A percentile compares a stretch with the other conserved stretches of the same genome.
Evolutionary conservation across 352 stramenopile species (phyloP).

Genomic region (Pythium diclinum): DNA sequence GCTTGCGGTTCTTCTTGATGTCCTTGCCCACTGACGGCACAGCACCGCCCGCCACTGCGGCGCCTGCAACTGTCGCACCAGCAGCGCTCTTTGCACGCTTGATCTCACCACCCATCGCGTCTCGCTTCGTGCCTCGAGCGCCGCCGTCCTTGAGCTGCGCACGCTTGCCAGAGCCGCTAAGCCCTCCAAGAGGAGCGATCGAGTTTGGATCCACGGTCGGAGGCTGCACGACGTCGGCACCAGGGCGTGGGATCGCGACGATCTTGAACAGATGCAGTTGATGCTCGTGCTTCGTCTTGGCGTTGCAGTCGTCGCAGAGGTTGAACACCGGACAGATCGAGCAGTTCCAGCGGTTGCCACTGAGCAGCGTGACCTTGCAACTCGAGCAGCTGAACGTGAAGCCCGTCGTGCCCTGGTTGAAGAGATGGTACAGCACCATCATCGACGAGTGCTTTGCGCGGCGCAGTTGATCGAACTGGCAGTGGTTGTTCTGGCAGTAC

Average conservation of each 20-base stretch:
- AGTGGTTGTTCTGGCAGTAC: slow-evolving; percentile 89
- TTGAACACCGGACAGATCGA: slow-evolving; percentile 96
- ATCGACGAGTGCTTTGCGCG: slow-evolving; percentile 89
- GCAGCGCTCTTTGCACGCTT: slow-evolving; percentile 26
- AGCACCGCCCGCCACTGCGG: not conserved
- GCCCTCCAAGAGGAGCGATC: slow-evolving; percentile 22
- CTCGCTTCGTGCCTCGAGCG: slow-evolving; percentile 31
- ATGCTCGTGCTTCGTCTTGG: slow-evolving; percentile 92
- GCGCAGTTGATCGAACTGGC: slow-evolving; percentile 87
- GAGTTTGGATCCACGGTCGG: slow-evolving; percentile 24
- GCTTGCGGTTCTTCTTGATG: slow-evolving; percentile 51
- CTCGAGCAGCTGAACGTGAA: slow-evolving; percentile 96
- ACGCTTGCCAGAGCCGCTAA: slow-evolving; percentile 23
- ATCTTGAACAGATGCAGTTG: slow-evolving; percentile 93
- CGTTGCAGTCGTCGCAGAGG: slow-evolving; percentile 93
- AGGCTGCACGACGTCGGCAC: slow-evolving; percentile 35
- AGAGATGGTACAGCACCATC: slow-evolving; percentile 89
- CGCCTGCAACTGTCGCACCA: slow-evolving; percentile 11
- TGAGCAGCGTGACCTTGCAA: slow-evolving; percentile 94
- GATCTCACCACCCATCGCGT: slow-evolving; percentile 28
- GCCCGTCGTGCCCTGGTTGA: slow-evolving; percentile 90
- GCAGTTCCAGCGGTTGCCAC: slow-evolving; percentile 95
- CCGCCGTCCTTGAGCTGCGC: slow-evolving; percentile 29
- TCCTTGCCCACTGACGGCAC: slow-evolving; percentile 29
- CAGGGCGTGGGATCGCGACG: slow-evolving; percentile 72